phyloP scores from a whole-genome alignment of 2,329 filamentous ascomycete species.

The Aureobasidium melanogenum region DNA sequence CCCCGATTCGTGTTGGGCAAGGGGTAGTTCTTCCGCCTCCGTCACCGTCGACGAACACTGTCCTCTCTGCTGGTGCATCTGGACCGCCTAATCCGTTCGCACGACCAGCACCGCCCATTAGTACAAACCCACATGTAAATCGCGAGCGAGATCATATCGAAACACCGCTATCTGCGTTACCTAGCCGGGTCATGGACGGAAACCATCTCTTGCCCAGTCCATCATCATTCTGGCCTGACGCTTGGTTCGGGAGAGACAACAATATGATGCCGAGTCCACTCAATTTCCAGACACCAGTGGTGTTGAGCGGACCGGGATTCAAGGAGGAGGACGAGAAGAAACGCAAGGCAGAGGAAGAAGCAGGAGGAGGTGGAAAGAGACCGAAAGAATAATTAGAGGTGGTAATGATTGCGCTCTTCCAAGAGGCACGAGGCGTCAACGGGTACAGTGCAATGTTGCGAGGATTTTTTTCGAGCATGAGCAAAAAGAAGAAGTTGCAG shows the following conservation, averaged over 20 bases:
- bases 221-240: constrained; percentile 81
- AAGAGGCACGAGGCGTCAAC: background rate
- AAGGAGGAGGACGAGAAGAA: constrained; percentile 26
- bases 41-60: constrained; percentile 75
- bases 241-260: constrained; percentile 47
- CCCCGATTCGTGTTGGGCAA: constrained; percentile 4
- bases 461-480: background rate
- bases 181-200: constrained; percentile 80
- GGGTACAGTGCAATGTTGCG: background rate
- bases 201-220: constrained; percentile 76
- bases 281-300: constrained; percentile 76
- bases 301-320: constrained; percentile 23
- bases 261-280: constrained; percentile 88
- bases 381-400: constrained; percentile 15
- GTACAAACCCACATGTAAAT: constrained; percentile 34
- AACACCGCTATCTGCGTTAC: constrained; percentile 88
- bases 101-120: constrained; percentile 67
- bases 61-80: constrained; percentile 82
- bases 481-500: background rate
- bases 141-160: constrained; percentile 45
- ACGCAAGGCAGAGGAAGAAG: constrained; percentile 19
- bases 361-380: constrained; percentile 18
- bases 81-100: constrained; percentile 96
- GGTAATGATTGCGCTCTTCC: background rate
- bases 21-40: constrained; percentile 83